Percentiles rank a stretch among this genome's conserved stretches.
These are phyloP conservation scores for Delphinella strobiligena DNA, from an alignment of 2,329 filamentous ascomycete species.

Conservation along the genomic window DNA sequence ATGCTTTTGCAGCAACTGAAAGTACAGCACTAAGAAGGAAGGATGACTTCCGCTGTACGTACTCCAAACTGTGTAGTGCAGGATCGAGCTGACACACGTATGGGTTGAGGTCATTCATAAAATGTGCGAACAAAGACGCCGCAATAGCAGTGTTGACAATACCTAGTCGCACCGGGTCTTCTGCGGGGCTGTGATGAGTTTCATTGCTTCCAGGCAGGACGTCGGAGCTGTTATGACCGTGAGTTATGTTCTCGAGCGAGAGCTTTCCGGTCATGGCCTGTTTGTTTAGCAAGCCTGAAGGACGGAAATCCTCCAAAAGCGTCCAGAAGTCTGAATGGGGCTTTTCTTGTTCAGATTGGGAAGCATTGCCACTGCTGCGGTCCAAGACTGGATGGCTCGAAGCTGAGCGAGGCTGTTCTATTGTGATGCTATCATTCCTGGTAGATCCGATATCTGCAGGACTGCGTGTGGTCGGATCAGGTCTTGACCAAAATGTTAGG, in stretches of 20 bases:
- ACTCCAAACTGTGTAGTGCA: conserved; percentile 25
- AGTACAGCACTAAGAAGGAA: conserved; percentile 27
- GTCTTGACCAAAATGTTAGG: not conserved
- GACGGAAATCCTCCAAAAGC: conserved; percentile 16
- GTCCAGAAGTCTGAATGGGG: conserved; percentile 7
- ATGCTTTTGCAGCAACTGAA: conserved; percentile 25
- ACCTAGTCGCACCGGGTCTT: conserved; percentile 19
- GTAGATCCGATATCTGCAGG: no score
- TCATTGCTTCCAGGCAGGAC: not conserved
- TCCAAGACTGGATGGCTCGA: no score
- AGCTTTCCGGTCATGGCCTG: conserved; percentile 24
- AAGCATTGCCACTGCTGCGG: not conserved
- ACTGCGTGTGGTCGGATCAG: no score
- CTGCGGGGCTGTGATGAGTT: not conserved
- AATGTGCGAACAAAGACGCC: conserved; percentile 23
- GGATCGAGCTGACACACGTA: conserved; percentile 31
- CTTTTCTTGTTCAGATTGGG: not conserved
- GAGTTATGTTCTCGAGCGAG: conserved; percentile 20
- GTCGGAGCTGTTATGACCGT: conserved; percentile 13
- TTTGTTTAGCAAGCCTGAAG: conserved; percentile 22
- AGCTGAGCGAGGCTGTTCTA: no score
- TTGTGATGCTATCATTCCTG: no score
- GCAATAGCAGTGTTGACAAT: conserved; percentile 19
- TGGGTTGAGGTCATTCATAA: conserved; percentile 27
- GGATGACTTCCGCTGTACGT: conserved; percentile 23